phyloP scores from a whole-genome alignment of 2,329 filamentous ascomycete species.

The Fusarium dlaminii region DNA sequence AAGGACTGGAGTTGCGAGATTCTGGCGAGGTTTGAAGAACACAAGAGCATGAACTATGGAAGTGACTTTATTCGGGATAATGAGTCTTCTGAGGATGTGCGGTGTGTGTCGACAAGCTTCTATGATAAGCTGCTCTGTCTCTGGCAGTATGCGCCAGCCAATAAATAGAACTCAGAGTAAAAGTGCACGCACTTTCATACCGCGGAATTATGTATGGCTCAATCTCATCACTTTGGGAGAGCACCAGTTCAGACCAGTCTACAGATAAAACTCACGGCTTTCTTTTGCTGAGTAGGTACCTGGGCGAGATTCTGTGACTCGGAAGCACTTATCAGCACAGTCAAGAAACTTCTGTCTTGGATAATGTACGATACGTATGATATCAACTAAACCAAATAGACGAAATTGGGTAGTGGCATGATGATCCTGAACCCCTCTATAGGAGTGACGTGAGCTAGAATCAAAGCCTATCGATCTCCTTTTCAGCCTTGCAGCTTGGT shows the following conservation, averaged over 20 bases:
- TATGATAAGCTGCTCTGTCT: slow-evolving; percentile 77
- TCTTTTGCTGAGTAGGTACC: not conserved
- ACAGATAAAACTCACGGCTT: not conserved
- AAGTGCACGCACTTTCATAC: not conserved
- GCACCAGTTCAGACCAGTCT: not conserved
- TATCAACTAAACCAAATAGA: slow-evolving; percentile 9
- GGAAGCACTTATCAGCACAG: not conserved
- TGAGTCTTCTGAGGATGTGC: slow-evolving; percentile 41
- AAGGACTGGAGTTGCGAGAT: slow-evolving; percentile 70
- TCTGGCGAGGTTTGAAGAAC: slow-evolving; percentile 79
- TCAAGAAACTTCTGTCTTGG: not conserved
- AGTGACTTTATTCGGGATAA: slow-evolving; percentile 70
- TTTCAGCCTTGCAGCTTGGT: slow-evolving; percentile 32
- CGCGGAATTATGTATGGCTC: not conserved
- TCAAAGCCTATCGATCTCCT: slow-evolving; percentile 3
- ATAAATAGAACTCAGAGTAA: not conserved
- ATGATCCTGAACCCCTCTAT: slow-evolving; percentile 17
- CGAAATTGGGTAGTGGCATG: slow-evolving; percentile 12
- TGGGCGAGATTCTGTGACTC: not conserved
- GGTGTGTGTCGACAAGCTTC: slow-evolving; percentile 77
- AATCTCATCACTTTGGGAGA: not conserved
- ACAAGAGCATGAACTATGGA: slow-evolving; percentile 95
- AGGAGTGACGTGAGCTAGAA: slow-evolving; percentile 16
- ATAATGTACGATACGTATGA: not conserved
- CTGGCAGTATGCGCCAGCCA: slow-evolving; percentile 59